These are phyloP conservation scores for Pulicaria dysenterica DNA, from an alignment of 129 eudicot genomes.

Conservation along the genomic window DNA sequence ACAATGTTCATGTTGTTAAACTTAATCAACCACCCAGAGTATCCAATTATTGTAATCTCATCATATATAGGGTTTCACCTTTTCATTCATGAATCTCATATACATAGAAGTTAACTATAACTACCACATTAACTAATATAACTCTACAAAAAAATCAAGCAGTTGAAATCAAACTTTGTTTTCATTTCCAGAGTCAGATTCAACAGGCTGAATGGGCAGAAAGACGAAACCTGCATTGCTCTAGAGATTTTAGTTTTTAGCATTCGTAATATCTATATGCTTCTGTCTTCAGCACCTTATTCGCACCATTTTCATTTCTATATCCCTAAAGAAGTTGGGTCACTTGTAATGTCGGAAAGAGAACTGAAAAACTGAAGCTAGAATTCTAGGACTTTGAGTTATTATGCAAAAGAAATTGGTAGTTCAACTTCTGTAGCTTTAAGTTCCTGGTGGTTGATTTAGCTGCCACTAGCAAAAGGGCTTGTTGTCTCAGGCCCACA, in stretches of 20 bases:
- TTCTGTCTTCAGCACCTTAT: slow-evolving; percentile 14
- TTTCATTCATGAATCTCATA: background rate
- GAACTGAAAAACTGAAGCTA: slow-evolving; percentile 9
- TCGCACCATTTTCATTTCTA: background rate
- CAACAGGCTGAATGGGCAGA: background rate
- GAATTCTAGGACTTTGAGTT: slow-evolving; percentile 16
- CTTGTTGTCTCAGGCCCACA: too few species aligned
- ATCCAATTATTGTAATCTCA: background rate
- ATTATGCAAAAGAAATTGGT: too few species aligned
- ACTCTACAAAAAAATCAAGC: background rate
- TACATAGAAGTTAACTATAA: background rate
- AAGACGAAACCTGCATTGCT: slow-evolving; percentile 9
- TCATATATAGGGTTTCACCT: slow-evolving; percentile 1
- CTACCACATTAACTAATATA: background rate
- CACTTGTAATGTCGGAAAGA: slow-evolving; percentile 2
- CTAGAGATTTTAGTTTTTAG: background rate
- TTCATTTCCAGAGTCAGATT: slow-evolving; percentile 9
- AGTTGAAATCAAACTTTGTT: background rate
- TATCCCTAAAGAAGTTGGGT: background rate
- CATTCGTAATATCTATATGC: slow-evolving; percentile 12
- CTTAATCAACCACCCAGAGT: background rate
- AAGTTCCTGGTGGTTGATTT: too few species aligned
- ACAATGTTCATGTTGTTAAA: background rate
- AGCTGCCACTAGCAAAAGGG: too few species aligned
- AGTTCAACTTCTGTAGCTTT: too few species aligned